Evolutionary conservation across 257 asterid genomes (phyloP).

Genomic region (Marsdenia floribunda): DNA sequence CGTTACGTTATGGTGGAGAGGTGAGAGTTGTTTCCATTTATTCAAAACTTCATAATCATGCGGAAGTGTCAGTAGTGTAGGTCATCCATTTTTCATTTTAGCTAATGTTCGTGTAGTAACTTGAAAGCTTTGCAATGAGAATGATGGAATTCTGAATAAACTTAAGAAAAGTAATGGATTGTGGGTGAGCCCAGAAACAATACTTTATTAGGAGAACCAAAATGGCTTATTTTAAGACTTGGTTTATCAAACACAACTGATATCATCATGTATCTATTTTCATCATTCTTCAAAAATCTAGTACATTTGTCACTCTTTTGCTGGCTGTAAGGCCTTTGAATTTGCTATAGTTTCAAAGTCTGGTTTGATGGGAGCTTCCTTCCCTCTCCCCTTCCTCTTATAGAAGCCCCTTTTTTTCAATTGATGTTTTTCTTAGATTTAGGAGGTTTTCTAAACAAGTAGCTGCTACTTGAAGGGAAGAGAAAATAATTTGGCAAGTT

Average conservation of each 20-base stretch:
- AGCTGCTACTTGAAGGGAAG: background rate
- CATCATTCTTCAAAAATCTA: background rate
- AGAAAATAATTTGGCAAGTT: background rate
- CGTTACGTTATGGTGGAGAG: constrained; percentile 95
- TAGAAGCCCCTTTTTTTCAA: background rate
- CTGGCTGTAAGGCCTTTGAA: background rate
- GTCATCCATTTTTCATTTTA: background rate
- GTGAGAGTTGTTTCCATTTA: constrained; percentile 37
- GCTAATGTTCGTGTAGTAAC: background rate
- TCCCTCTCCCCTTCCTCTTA: background rate
- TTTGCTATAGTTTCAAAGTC: too few relatives aligned
- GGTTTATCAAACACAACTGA: background rate
- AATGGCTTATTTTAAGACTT: background rate
- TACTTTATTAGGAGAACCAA: background rate
- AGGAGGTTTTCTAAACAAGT: background rate
- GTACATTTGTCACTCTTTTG: background rate
- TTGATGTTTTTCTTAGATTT: background rate
- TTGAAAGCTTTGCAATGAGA: background rate
- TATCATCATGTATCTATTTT: background rate
- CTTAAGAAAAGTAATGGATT: background rate
- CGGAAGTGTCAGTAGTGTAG: background rate
- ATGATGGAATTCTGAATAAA: background rate
- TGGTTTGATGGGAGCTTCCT: background rate
- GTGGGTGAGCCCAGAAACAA: background rate
- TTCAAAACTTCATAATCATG: constrained; percentile 2